Conservation (phyloP, 768 basidiomycete species). For the Kwoniella bestiolae region DNA sequence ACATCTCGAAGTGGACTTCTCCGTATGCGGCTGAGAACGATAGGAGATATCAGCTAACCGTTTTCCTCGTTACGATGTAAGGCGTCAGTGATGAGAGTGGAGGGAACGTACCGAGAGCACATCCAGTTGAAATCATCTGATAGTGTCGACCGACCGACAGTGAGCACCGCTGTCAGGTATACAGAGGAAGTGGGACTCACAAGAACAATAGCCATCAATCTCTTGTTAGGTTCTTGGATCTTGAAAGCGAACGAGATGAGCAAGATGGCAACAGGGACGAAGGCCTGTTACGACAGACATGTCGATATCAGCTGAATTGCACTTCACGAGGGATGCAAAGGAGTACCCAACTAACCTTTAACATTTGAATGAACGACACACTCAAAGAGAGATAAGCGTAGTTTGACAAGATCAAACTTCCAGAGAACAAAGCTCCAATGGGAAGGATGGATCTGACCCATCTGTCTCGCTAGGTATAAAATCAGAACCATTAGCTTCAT, state of each 20-base stretch:
- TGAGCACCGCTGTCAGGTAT: no score
- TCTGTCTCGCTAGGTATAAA: slow-evolving; percentile 54
- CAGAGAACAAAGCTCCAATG: slow-evolving; percentile 92
- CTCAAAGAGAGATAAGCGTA: slow-evolving; percentile 88
- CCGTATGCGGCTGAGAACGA: slow-evolving; percentile 89
- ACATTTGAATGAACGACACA: slow-evolving; percentile 97
- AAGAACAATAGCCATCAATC: slow-evolving; percentile 77
- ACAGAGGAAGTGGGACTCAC: slow-evolving; percentile 30
- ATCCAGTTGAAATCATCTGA: slow-evolving; percentile 89
- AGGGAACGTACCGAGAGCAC: slow-evolving; percentile 47
- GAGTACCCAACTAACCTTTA: slow-evolving; percentile 74
- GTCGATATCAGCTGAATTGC: neutral
- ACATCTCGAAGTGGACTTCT: slow-evolving; percentile 80
- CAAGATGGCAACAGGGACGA: slow-evolving; percentile 61
- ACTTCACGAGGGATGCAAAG: no score
- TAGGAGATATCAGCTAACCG: no score
- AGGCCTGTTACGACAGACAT: slow-evolving; percentile 32
- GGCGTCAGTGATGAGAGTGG: no score
- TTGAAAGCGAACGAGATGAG: slow-evolving; percentile 91
- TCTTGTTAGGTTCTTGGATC: slow-evolving; percentile 82
- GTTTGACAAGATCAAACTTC: slow-evolving; percentile 87
- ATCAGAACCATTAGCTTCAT: neutral
- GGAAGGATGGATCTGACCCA: slow-evolving; percentile 88
- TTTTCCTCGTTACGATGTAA: no score
- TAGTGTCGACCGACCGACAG: no score